Evolutionary conservation across 2,329 filamentous ascomycete genomes (phyloP), one percentile per base, ranked within the genome.

Genomic region (Nigrograna mackinnonii): DNA sequence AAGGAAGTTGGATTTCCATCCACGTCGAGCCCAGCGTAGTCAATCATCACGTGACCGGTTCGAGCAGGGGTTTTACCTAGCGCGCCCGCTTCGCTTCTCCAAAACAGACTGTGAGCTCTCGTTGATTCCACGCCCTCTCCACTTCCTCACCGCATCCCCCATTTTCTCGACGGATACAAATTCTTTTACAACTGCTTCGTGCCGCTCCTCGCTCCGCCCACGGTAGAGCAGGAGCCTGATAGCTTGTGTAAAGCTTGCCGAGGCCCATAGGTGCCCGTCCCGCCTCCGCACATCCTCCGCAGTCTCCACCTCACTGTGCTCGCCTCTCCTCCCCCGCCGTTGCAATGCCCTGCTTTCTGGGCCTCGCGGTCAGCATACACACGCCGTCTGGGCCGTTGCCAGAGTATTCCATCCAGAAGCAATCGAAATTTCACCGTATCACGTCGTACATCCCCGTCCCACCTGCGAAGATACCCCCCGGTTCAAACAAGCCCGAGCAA

Each of bases 391-490:
- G 83, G 33, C 91, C 94, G 54, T 83, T 99, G 54, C 79, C 91
- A 49, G 94, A 99, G 74, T 86, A 95, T 75, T 92, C 91, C 61
- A 87, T 97, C 58, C 92, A 97, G 75, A 94, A 91, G 68, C 90
- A 96, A 72, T 91, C 89, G 44, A 87, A 90, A 60, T 81, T 90
- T 51, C 91, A 89, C 50, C 87, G 94, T 63, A 96, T 99, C 73
- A 96, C 91, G 67, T 91, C 89, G 60, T 99, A 96, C 75, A 97
- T 99, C 60, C 91, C 92, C 39, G 94, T 99, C 5, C 92, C 94
- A 24, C 87, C 91, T 50, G 87, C 92, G 31, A 89, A 88, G 70
- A 74, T 96, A 32, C 83, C 83, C 34, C 57, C 70, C 44, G 79
- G 85, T 61, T 75, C 81, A 26, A 76, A 84, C 47, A 90, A 91